Evolutionary conservation across 129 eudicot genomes (phyloP), one percentile per base, ranked within the genome.

Genomic region (Tagetes patula): DNA sequence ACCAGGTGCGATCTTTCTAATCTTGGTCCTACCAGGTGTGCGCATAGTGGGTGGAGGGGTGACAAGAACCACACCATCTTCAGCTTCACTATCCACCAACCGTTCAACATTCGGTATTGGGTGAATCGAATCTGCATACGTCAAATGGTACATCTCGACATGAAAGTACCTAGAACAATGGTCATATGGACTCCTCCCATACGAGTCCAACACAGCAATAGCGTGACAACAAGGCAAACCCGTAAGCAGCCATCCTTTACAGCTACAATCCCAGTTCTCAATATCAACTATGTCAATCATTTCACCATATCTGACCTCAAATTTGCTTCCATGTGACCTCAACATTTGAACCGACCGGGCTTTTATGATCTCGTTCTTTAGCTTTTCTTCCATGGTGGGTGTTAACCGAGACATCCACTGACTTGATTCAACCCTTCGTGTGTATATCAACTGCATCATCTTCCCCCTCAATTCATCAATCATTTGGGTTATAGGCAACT

Each of bases 151-250:
- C 43, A 83, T 84, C 73, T 84, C 89, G 5, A 75, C 82, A 37
- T 75, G 75, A 50, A 85, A 85, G 69, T 81, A 84, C 49, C 85
- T 46, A 5, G 83, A 84, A 68, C 88, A 84, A 74, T 81, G 82
- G 47, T 82, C 89, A 55, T 85, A 78, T 2, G 86, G 86, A 64
- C 82, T 82, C 84, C 89, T 63, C 8, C 82, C 84, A 34, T 82
- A 75, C 1, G 78, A 55, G 46, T 75, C 82, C 49, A 85, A 43
- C 55, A 85, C 86, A 49, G 86, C 84, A 75, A 85, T 79, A 2
- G 89, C 89, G 49, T 85, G 89, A 12, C 84, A 75, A 55, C 89
- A 85, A 6, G 89, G 89, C 72, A 85, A 69, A 6, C 89, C 89
- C 6, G 81, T 84, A 32, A 84, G 71, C 73, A 81, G 68, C 85